These are phyloP conservation scores for Helminthosporium solani DNA, from an alignment of 2,329 filamentous ascomycete genomes.

Conservation along the genomic window DNA sequence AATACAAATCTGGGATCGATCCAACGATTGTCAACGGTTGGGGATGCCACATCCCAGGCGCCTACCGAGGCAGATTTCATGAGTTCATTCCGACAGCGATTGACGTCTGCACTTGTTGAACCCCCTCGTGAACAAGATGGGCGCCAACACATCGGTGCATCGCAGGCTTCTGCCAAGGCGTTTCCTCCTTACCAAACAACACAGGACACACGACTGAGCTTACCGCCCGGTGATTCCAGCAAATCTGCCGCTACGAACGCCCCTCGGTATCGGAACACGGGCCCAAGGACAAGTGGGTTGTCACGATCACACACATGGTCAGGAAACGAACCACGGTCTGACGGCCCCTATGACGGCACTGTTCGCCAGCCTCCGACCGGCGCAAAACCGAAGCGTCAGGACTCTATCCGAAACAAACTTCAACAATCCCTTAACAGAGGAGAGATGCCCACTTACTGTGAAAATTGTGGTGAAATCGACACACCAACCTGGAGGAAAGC, in stretches of 20 bases:
- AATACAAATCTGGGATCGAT: neutral
- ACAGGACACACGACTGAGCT: neutral
- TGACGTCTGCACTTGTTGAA: neutral
- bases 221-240: no score
- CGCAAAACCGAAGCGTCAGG: constrained; percentile 64
- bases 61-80: neutral
- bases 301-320: constrained; percentile 43
- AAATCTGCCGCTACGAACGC: no score
- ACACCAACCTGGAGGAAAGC: constrained; percentile 96
- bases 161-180: neutral
- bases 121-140: neutral
- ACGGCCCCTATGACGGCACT: constrained; percentile 22
- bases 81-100: neutral
- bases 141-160: neutral
- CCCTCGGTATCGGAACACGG: no score
- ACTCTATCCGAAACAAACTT: constrained; percentile 59
- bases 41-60: constrained; percentile 12
- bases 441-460: constrained; percentile 83
- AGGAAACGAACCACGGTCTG: constrained; percentile 36
- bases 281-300: constrained; percentile 29
- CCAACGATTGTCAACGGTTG: neutral
- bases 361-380: constrained; percentile 43
- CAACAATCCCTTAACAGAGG: constrained; percentile 68
- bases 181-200: neutral
- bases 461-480: constrained; percentile 91